phyloP scores from a whole-genome alignment of 2,329 filamentous ascomycete genomes.

The Pseudogymnoascus sp. region DNA sequence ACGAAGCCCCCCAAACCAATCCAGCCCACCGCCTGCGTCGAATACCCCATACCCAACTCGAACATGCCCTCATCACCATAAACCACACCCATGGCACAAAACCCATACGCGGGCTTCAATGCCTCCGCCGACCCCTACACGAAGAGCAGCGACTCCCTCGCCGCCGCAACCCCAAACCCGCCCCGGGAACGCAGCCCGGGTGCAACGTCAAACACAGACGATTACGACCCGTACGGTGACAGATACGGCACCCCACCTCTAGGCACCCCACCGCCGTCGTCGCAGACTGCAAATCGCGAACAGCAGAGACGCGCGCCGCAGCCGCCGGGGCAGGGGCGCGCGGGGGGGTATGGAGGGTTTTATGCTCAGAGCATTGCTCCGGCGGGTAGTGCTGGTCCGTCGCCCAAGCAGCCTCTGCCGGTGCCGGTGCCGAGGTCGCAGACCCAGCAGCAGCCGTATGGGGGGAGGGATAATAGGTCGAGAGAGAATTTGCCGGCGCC shows the following conservation, averaged over 20 bases:
- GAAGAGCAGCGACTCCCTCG: conserved; percentile 20
- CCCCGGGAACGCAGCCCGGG: not conserved
- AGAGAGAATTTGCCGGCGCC: conserved; percentile 3
- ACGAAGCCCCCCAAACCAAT: not conserved
- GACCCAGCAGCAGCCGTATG: conserved; percentile 1
- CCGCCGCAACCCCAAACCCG: conserved; percentile 17
- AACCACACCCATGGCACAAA: conserved; percentile 22
- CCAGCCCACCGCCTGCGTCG: not conserved
- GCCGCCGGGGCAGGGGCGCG: not conserved
- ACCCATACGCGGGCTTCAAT: conserved; percentile 24
- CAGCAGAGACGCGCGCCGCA: conserved; percentile 19
- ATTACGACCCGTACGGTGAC: conserved; percentile 27
- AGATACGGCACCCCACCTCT: conserved; percentile 22
- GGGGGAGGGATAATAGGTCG: not conserved
- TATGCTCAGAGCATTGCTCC: conserved; percentile 10
- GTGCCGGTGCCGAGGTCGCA: not conserved
- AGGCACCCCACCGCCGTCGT: conserved; percentile 13
- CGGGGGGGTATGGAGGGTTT: conserved; percentile 12
- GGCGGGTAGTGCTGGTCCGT: not conserved
- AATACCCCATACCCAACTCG: not conserved
- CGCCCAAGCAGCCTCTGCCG: conserved; percentile 1
- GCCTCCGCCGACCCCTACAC: conserved; percentile 21
- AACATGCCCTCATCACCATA: not conserved
- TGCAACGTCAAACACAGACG: conserved; percentile 16
- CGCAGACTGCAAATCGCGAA: conserved; percentile 22